phyloP scores from a whole-genome alignment of 768 basidiomycete species.

The Chalciporus pseudorubinellus region DNA sequence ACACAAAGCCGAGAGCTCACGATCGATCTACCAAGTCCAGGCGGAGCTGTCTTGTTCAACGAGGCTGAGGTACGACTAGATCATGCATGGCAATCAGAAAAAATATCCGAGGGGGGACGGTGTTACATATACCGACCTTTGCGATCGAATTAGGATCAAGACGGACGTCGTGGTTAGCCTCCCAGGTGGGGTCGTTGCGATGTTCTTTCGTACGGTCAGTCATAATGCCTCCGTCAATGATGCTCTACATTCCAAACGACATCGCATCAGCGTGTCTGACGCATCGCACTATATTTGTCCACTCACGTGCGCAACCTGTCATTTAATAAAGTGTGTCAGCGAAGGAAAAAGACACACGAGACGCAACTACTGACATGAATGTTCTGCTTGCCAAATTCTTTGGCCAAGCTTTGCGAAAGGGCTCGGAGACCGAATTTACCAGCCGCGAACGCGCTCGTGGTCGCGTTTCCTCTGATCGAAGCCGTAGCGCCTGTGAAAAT shows the following conservation, averaged over 20 bases:
- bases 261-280: neutral
- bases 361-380: conserved; percentile 52
- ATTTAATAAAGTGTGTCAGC: neutral
- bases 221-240: conserved; percentile 64
- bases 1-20: conserved; percentile 40
- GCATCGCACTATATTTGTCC: neutral
- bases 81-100: neutral
- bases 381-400: conserved; percentile 72
- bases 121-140: conserved; percentile 39
- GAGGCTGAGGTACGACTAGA: conserved; percentile 64
- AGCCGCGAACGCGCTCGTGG: conserved; percentile 61
- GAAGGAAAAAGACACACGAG: neutral
- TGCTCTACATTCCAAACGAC: conserved; percentile 39
- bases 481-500: conserved; percentile 78
- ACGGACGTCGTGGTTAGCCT: conserved; percentile 43
- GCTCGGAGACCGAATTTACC: conserved; percentile 63
- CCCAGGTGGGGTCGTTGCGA: conserved; percentile 38
- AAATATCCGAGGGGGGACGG: neutral
- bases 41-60: conserved; percentile 67
- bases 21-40: conserved; percentile 79
- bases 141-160: conserved; percentile 71
- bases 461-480: conserved; percentile 56
- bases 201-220: conserved; percentile 35
- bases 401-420: conserved; percentile 67
- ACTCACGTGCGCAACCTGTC: conserved; percentile 65